Percentiles rank a stretch among this genome's conserved stretches.
Evolutionary conservation across 73 alveolate species (phyloP).

Genomic region (Symbiodinium natans): DNA sequence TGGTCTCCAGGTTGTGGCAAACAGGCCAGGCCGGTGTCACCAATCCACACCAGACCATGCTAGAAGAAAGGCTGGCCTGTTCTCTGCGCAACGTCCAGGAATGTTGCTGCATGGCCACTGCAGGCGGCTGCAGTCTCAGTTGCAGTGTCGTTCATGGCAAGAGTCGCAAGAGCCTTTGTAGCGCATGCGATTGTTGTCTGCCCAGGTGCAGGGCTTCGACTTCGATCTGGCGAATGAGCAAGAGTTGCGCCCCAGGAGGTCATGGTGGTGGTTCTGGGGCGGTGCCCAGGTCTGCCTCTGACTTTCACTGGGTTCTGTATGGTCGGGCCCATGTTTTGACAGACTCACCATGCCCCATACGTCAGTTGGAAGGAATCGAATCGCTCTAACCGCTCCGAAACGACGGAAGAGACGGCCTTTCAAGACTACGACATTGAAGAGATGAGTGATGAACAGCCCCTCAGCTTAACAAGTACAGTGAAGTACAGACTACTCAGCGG

Average conservation of each 20-base stretch:
- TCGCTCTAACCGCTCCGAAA: constrained; percentile 16
- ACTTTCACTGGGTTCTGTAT: no score
- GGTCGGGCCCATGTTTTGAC: no score
- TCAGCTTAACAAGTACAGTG: background rate
- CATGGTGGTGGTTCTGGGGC: constrained; percentile 59
- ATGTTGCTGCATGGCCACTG: background rate
- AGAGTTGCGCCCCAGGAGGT: background rate
- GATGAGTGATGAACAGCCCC: constrained; percentile 39
- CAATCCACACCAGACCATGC: no score
- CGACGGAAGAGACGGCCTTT: constrained; percentile 87
- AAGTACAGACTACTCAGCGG: no score
- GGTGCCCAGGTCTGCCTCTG: background rate
- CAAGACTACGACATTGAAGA: constrained; percentile 48
- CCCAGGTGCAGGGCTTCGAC: constrained; percentile 93
- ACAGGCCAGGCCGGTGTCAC: background rate
- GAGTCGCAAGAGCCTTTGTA: no score
- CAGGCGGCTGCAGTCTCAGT: background rate
- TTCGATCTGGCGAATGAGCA: constrained; percentile 75
- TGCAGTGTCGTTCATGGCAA: no score
- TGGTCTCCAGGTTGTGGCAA: background rate
- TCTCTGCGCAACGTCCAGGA: no score
- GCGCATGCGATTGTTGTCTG: no score
- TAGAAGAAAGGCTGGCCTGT: no score
- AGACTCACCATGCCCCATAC: background rate
- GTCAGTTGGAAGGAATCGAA: background rate